A percentile compares a stretch with the other conserved stretches of the same genome.
Evolutionary conservation across 352 stramenopile genomes (phyloP).

Genomic region (Plasmopara muralis): DNA sequence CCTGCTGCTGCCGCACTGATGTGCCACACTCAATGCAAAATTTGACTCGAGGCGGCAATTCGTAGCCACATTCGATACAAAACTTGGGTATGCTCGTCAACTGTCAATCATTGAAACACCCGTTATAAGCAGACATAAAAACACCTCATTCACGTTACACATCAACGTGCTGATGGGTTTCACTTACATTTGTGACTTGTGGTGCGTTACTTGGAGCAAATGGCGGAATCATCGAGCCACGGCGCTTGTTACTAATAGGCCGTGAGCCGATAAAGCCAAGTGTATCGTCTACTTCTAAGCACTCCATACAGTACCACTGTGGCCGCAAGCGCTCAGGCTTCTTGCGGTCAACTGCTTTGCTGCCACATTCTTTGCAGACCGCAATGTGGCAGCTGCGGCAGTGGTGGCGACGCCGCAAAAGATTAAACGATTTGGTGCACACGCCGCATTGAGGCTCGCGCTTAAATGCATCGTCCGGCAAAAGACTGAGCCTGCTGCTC

Average conservation of each 20-base stretch:
- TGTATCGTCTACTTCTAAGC: conserved; percentile 56
- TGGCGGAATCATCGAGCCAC: conserved; percentile 50
- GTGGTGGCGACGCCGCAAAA: conserved; percentile 76
- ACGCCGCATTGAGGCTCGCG: conserved; percentile 69
- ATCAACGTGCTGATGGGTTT: conserved; percentile 13
- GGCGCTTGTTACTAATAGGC: conserved; percentile 42
- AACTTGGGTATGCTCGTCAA: conserved; percentile 66
- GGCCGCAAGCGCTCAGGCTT: conserved; percentile 44
- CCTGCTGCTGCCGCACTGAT: conserved; percentile 44
- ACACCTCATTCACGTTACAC: conserved; percentile 9
- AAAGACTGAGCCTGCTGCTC: conserved; percentile 32
- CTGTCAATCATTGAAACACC: conserved; percentile 24
- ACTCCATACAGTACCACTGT: conserved; percentile 76
- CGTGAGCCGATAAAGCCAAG: conserved; percentile 58
- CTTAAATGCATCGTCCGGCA: conserved; percentile 46
- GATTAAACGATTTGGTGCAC: conserved; percentile 74
- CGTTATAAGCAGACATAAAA: conserved; percentile 9
- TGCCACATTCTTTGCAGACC: conserved; percentile 77
- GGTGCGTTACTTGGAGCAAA: conserved; percentile 29
- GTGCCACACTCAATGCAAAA: conserved; percentile 85
- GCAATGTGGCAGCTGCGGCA: conserved; percentile 79
- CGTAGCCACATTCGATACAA: conserved; percentile 80
- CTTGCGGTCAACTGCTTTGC: conserved; percentile 65
- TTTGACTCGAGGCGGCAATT: conserved; percentile 68
- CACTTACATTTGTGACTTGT: conserved; percentile 44